Conservation (phyloP, 148 eudicot species). For the Chenopodium berlandieri region DNA sequence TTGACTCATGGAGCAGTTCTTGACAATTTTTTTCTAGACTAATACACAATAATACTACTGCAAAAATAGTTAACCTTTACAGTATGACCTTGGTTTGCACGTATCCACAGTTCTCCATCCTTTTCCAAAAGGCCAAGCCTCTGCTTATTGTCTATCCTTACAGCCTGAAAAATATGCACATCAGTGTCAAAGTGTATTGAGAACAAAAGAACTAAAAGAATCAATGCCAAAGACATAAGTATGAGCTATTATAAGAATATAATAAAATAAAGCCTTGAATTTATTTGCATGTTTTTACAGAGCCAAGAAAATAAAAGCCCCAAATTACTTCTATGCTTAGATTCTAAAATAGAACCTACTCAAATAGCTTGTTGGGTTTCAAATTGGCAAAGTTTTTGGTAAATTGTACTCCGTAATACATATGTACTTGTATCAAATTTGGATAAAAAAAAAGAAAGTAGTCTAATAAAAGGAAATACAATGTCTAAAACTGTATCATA, state of each 20-base stretch:
- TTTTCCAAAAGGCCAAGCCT: conserved; percentile 88
- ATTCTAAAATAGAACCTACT: not conserved
- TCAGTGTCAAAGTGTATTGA: not conserved
- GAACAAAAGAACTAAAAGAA: conserved; percentile 3
- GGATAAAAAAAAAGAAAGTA: not conserved
- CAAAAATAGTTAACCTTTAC: conserved; percentile 38
- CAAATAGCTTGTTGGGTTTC: not conserved
- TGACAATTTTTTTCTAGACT: not conserved
- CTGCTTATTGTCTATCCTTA: conserved; percentile 86
- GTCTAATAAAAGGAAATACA: not conserved
- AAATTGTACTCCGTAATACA: too few species aligned
- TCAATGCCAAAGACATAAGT: not conserved
- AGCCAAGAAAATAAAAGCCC: too few species aligned
- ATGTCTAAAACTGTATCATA: too few species aligned
- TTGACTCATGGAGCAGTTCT: not conserved
- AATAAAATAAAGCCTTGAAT: not conserved
- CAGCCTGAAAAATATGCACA: conserved; percentile 52
- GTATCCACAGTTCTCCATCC: conserved; percentile 77
- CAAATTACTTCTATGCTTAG: not conserved
- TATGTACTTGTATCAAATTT: not conserved
- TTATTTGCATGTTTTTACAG: not conserved
- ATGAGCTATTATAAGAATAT: too few species aligned
- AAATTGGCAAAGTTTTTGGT: not conserved
- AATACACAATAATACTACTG: not conserved
- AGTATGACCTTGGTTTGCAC: conserved; percentile 98